Evolutionary conservation across 2,329 filamentous ascomycete species (phyloP), one percentile per base, ranked within the genome.

Genomic region (Stachybotrys elegans): DNA sequence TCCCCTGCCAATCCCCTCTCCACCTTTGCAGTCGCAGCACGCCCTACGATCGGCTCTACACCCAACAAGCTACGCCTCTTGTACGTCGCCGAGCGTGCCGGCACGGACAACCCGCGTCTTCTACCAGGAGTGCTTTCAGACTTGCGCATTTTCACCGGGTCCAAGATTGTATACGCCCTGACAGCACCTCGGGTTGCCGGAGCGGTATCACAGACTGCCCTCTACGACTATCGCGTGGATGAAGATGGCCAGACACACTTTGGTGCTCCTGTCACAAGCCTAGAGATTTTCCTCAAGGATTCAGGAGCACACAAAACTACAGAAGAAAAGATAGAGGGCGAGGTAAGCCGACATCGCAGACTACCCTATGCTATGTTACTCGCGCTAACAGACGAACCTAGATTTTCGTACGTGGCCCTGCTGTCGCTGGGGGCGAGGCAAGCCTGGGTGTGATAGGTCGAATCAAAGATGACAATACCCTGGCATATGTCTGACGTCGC

Each of bases 101-200:
- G 83, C 32, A 72, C 77, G 2, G 73, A 73, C 3, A 73, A 76
- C 1, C 81, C 83, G 2, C 75, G 78, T 2, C 69, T 97, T 12
- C 85, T 78, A 32, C 81, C 85, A 4, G 66, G 76, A 19, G 79
- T 83, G 41, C 73, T 97, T 32, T 88, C 86, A 0, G 88, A 96
- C 57, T 68, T 97, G 45, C 82, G 91, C 37, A 77, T 94, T 42
- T 88, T 90, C 63, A 88, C 86, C 2, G 80, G 85, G 22, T 84
- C 89, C 2, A 81, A 89, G 42, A 74, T 96, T 45, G 75, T 94
- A 41, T 95, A 97, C 63, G 91, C 90, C 4, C 73, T 98, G 43
- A 86, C 89, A 16, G 83, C 86, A 1, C 73, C 88, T 20, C 79
- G 81, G 48, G 87, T 97, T n/a, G 92, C 91, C 3, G 93, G 93